Evolutionary conservation across 176 grass and related monocot genomes (phyloP).

Genomic region (Triticum dicoccoides): DNA sequence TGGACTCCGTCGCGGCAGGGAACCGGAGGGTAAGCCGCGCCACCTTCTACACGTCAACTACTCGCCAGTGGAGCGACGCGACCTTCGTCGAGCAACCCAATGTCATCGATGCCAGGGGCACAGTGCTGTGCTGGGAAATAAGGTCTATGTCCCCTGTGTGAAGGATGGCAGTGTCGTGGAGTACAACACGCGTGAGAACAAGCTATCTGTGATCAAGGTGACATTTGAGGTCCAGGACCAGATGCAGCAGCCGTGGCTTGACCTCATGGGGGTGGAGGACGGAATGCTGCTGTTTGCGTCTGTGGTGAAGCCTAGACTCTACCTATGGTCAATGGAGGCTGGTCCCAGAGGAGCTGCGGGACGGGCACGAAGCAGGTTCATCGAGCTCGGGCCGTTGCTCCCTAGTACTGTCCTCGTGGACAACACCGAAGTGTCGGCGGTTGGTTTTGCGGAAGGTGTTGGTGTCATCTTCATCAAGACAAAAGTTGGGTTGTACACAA

Average conservation of each 20-base stretch:
- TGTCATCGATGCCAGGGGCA: too few relatives aligned
- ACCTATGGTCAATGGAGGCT: background rate
- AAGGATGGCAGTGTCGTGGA: background rate
- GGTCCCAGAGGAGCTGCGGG: background rate
- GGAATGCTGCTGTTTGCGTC: background rate
- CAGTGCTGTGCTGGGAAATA: too few relatives aligned
- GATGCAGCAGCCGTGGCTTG: too few relatives aligned
- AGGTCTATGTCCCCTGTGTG: too few relatives aligned
- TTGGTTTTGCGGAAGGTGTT: background rate
- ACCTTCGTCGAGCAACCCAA: too few relatives aligned
- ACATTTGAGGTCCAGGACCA: background rate
- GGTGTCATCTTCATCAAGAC: background rate
- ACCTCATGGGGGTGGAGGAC: background rate
- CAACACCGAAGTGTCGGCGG: background rate
- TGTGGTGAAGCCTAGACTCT: background rate
- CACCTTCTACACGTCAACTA: too few relatives aligned
- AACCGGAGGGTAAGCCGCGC: too few relatives aligned
- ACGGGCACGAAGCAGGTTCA: background rate
- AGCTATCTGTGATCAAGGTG: background rate
- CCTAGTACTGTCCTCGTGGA: background rate
- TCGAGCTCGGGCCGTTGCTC: background rate
- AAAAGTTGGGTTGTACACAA: background rate
- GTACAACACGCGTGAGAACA: background rate
- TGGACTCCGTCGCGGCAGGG: too few relatives aligned
- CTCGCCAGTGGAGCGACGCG: too few relatives aligned